phyloP scores from a whole-genome alignment of 2,329 filamentous ascomycete species.

The Cadophora sp. region DNA sequence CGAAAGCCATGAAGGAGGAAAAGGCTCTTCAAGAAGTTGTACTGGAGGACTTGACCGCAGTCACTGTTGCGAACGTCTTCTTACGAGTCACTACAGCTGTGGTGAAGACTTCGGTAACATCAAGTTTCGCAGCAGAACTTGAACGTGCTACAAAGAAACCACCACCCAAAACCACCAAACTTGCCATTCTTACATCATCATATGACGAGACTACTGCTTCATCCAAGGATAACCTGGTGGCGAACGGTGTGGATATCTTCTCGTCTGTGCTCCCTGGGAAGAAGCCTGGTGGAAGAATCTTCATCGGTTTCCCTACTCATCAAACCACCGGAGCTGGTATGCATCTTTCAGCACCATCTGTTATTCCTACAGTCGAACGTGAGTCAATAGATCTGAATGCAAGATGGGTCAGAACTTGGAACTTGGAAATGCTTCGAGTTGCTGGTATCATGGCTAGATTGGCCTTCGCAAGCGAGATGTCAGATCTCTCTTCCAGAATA shows the following conservation, averaged over 20 bases:
- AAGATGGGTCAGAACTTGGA: conserved; percentile 93
- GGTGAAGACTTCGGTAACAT: conserved; percentile 76
- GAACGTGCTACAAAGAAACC: conserved; percentile 97
- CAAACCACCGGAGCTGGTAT: conserved; percentile 95
- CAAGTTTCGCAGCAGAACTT: conserved; percentile 80
- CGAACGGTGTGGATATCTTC: conserved; percentile 79
- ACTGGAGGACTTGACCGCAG: conserved; percentile 73
- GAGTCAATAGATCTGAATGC: conserved; percentile 98
- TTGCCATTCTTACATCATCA: conserved; percentile 89
- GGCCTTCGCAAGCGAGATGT: conserved; percentile 88
- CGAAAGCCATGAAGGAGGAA: conserved; percentile 68
- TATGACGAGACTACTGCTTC: conserved; percentile 79
- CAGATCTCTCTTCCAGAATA: conserved; percentile 70
- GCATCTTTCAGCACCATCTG: conserved; percentile 93
- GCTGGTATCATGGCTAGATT: conserved; percentile 90
- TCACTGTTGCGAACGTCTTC: conserved; percentile 82
- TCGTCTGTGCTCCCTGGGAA: conserved; percentile 88
- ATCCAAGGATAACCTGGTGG: conserved; percentile 52
- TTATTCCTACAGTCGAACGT: conserved; percentile 96
- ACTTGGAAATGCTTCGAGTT: conserved; percentile 88
- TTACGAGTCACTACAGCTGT: conserved; percentile 85
- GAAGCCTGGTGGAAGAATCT: conserved; percentile 82
- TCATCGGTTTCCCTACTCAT: conserved; percentile 97
- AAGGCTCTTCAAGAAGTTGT: conserved; percentile 66
- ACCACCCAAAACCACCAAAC: conserved; percentile 83